A percentile compares a stretch with the other conserved stretches of the same genome.
These are phyloP conservation scores for Nymphaea colorata DNA, from an alignment of 164 flowering plant genomes.

Conservation along the genomic window DNA sequence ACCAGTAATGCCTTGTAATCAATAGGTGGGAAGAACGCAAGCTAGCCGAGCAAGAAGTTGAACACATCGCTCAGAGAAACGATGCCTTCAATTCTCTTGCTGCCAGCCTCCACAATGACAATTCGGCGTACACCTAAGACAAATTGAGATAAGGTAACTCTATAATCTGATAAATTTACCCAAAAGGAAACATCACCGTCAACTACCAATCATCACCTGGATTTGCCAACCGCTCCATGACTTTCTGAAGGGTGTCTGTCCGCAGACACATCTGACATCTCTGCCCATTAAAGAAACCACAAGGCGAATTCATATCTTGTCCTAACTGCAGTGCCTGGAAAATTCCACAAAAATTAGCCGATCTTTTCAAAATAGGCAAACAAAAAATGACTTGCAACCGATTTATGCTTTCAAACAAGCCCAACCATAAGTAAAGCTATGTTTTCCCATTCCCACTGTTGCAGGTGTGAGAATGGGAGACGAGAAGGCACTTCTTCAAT, in stretches of 20 bases:
- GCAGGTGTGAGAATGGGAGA: no score
- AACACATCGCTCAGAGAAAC: slow-evolving; percentile 66
- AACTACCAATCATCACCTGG: slow-evolving; percentile 39
- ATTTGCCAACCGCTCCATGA: slow-evolving; percentile 75
- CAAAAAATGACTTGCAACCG: neutral
- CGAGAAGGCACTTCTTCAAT: no score
- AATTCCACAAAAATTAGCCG: neutral
- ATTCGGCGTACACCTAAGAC: slow-evolving; percentile 72
- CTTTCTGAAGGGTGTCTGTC: slow-evolving; percentile 71
- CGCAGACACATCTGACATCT: slow-evolving; percentile 93
- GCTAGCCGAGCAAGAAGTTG: slow-evolving; percentile 57
- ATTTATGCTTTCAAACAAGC: neutral
- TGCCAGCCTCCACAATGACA: slow-evolving; percentile 87
- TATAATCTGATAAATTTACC: neutral
- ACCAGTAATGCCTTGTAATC: neutral
- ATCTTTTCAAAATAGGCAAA: neutral
- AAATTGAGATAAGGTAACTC: neutral
- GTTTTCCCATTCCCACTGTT: no score
- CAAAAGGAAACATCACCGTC: neutral
- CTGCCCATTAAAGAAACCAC: slow-evolving; percentile 41
- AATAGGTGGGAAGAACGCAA: neutral
- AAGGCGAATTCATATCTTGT: slow-evolving; percentile 54
- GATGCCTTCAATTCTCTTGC: slow-evolving; percentile 88
- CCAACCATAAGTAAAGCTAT: neutral
- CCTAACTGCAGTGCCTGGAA: slow-evolving; percentile 73